Percentiles rank a stretch among this genome's conserved stretches.
Evolutionary conservation across 495 filamentous ascomycete species (phyloP).

Genomic region (Bryoglossum gracile): DNA sequence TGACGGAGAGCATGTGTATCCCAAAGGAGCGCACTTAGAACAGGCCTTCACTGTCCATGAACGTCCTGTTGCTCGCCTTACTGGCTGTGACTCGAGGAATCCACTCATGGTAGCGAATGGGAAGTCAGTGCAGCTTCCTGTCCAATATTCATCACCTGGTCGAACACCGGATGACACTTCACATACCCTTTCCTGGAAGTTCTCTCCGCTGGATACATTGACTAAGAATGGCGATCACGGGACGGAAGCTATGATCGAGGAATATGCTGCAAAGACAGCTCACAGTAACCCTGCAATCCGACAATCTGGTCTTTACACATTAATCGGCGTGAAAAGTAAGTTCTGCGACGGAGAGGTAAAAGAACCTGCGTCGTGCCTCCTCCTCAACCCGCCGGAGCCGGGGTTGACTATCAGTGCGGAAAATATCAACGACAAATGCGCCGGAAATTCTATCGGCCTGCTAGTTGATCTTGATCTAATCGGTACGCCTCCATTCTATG

Average conservation of each 20-base stretch:
- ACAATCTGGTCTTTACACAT: conserved; percentile 75
- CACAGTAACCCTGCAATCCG: conserved; percentile 50
- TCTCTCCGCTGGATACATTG: conserved; percentile 60
- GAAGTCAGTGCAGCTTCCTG: conserved; percentile 56
- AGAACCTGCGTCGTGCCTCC: conserved; percentile 83
- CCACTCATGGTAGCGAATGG: conserved; percentile 80
- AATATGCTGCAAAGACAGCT: conserved; percentile 43
- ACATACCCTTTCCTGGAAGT: conserved; percentile 58
- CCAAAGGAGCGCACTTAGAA: conserved; percentile 55
- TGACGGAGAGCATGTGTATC: conserved; percentile 52
- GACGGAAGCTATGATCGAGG: conserved; percentile 42
- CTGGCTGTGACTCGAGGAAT: conserved; percentile 65
- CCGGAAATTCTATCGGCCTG: conserved; percentile 84
- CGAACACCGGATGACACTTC: conserved; percentile 42
- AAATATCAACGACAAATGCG: conserved; percentile 88
- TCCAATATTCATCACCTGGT: conserved; percentile 59
- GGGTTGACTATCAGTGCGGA: conserved; percentile 62
- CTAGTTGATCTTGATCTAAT: conserved; percentile 79
- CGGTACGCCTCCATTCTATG: conserved; percentile 80
- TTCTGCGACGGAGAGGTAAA: conserved; percentile 81
- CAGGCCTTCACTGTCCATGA: conserved; percentile 82
- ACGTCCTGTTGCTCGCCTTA: conserved; percentile 62
- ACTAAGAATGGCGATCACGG: conserved; percentile 57
- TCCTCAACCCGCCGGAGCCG: conserved; percentile 87
- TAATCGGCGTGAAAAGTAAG: conserved; percentile 68